Evolutionary conservation across 768 basidiomycete species (phyloP).

Genomic region (Trametes coccinea): DNA sequence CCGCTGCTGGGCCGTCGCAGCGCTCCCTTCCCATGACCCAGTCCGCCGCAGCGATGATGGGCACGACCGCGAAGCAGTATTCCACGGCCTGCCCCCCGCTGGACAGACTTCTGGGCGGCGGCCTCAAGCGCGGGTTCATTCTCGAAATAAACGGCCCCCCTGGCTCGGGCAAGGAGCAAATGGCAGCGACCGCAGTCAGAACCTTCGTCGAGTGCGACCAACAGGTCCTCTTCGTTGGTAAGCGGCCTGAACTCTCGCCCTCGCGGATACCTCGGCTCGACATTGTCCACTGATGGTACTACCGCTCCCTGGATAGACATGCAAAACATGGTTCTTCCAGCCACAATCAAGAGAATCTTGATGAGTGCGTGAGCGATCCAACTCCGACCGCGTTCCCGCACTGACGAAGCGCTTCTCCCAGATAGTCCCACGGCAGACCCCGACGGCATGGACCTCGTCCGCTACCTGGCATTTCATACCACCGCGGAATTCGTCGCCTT

Average conservation of each 20-base stretch:
- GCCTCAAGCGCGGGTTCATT: slow-evolving; percentile 59
- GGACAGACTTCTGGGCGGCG: slow-evolving; percentile 63
- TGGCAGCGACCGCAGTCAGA: slow-evolving; percentile 52
- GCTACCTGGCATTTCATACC: slow-evolving; percentile 45
- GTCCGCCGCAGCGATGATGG: slow-evolving; percentile 49
- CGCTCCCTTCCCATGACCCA: slow-evolving; percentile 44
- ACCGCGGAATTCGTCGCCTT: slow-evolving; percentile 60
- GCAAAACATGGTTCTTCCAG: slow-evolving; percentile 48
- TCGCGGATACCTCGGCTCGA: slow-evolving; percentile 4
- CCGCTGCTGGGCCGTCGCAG: slow-evolving; percentile 36
- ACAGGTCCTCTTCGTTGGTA: slow-evolving; percentile 68
- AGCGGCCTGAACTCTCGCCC: slow-evolving; percentile 19
- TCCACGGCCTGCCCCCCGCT: slow-evolving; percentile 49
- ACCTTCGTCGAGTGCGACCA: slow-evolving; percentile 49
- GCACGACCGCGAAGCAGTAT: slow-evolving; percentile 33
- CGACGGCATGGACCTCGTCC: slow-evolving; percentile 34
- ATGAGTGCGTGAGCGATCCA: slow-evolving; percentile 21
- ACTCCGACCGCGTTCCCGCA: background rate
- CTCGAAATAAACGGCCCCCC: slow-evolving; percentile 79
- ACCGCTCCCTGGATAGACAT: slow-evolving; percentile 37
- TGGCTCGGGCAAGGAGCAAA: slow-evolving; percentile 61
- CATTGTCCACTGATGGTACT: slow-evolving; percentile 5
- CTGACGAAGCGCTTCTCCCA: slow-evolving; percentile 17
- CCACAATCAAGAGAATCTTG: slow-evolving; percentile 33
- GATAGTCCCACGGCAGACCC: slow-evolving; percentile 14